Evolutionary conservation across 129 eudicot genomes (phyloP).

Genomic region (Tagetes erecta): DNA sequence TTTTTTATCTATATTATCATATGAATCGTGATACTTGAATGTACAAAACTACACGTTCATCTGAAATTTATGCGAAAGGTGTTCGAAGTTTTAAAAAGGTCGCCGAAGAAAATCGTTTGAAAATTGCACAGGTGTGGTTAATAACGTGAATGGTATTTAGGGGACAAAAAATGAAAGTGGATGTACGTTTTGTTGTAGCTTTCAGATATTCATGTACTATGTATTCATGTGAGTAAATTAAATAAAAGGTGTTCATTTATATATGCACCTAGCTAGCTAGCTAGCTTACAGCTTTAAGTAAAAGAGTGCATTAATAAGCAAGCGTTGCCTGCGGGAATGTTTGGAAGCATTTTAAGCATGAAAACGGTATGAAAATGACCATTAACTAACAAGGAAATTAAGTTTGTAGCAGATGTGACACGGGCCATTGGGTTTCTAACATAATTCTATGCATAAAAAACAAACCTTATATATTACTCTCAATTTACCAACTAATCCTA

Average conservation of each 20-base stretch:
- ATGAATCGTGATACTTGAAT: too few species aligned
- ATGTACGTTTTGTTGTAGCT: not conserved
- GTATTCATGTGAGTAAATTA: not conserved
- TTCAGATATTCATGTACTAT: constrained; percentile 1
- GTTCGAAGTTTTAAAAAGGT: too few species aligned
- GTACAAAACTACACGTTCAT: too few species aligned
- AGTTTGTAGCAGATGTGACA: not conserved
- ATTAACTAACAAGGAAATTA: not conserved
- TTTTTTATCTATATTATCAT: too few species aligned
- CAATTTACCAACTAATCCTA: too few species aligned
- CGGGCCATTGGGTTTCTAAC: too few species aligned
- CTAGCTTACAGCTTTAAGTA: constrained; percentile 1
- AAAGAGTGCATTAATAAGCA: constrained; percentile 2
- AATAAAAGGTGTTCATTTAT: constrained; percentile 4
- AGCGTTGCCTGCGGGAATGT: not conserved
- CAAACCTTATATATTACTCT: too few species aligned
- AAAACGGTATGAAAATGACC: not conserved
- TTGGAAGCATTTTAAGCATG: constrained; percentile 2
- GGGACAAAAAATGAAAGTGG: not conserved
- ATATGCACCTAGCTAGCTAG: too few species aligned
- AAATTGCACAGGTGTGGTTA: too few species aligned
- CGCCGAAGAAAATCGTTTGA: too few species aligned
- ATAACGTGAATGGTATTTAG: not conserved
- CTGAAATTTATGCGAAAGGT: too few species aligned
- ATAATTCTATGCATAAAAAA: too few species aligned